Conservation (phyloP, 768 basidiomycete genomes). For the Lentinus tigrinus region DNA sequence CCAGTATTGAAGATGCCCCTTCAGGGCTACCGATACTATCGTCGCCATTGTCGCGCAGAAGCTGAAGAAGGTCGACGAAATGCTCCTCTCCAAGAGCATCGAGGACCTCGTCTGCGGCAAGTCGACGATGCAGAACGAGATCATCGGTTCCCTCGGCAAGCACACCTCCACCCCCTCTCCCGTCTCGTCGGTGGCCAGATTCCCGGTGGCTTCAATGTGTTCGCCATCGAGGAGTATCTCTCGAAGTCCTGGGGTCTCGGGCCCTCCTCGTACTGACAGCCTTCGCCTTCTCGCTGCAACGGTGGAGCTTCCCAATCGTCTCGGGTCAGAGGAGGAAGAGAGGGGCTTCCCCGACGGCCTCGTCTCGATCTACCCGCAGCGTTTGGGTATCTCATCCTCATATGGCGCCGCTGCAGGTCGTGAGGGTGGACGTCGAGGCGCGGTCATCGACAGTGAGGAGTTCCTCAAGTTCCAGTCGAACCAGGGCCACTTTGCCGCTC, state of each 20-base stretch:
- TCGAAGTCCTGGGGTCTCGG: conserved; percentile 97
- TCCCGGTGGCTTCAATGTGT: conserved; percentile 97
- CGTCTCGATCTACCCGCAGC: conserved; percentile 82
- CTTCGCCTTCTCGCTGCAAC: conserved; percentile 90
- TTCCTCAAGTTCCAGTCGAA: conserved; percentile 95
- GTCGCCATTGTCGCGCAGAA: conserved; percentile 93
- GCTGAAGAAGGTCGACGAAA: conserved; percentile 85
- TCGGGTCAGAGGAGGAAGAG: conserved; percentile 87
- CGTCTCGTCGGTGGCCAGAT: conserved; percentile 94
- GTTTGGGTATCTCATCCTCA: conserved; percentile 81
- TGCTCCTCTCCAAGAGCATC: conserved; percentile 90
- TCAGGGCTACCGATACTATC: conserved; percentile 89
- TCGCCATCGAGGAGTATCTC: conserved; percentile 85
- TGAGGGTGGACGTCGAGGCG: conserved; percentile 66
- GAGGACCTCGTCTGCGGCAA: conserved; percentile 99
- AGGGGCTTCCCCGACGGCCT: conserved; percentile 91
- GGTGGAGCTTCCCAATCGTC: conserved; percentile 91
- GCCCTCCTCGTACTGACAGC: conserved; percentile 80
- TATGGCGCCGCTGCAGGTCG: conserved; percentile 64
- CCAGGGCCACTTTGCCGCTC: conserved; percentile 87
- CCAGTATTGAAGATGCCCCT: conserved; percentile 86
- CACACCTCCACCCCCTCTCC: conserved; percentile 85
- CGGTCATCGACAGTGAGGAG: conserved; percentile 95
- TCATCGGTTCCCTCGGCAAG: conserved; percentile 91
- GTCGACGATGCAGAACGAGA: conserved; percentile 98